Evolutionary conservation across 176 grass and related monocot genomes (phyloP).

Genomic region (Olyra latifolia): DNA sequence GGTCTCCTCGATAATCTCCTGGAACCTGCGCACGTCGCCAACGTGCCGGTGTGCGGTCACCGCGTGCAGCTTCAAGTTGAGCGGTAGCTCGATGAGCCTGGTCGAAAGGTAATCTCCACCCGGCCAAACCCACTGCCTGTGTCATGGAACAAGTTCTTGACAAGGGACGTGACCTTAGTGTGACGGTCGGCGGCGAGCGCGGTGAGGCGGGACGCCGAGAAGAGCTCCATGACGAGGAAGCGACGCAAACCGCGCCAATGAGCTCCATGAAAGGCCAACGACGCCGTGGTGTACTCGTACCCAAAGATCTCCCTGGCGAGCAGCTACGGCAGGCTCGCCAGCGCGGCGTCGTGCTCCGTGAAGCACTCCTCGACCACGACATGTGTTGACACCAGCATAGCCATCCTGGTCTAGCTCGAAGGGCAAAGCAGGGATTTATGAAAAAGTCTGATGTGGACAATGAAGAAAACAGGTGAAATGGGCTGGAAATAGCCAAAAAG

Average conservation of each 20-base stretch:
- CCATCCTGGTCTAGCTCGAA: too few relatives aligned
- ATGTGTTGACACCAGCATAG: constrained; percentile 56
- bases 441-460: too few relatives aligned
- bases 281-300: constrained; percentile 40
- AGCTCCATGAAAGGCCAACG: constrained; percentile 36
- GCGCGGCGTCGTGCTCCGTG: constrained; percentile 46
- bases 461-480: too few relatives aligned
- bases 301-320: constrained; percentile 35
- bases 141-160: constrained; percentile 22
- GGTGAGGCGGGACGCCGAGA: constrained; percentile 46
- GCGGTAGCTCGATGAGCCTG: constrained; percentile 47
- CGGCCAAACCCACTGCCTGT: neutral
- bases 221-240: constrained; percentile 43
- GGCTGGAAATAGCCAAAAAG: too few relatives aligned
- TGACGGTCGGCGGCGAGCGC: constrained; percentile 38
- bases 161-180: constrained; percentile 41
- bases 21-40: constrained; percentile 34
- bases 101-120: neutral
- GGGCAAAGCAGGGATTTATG: too few relatives aligned
- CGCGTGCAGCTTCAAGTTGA: constrained; percentile 44
- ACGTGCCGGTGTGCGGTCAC: neutral
- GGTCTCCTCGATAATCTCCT: constrained; percentile 45
- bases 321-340: constrained; percentile 52
- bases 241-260: constrained; percentile 64
- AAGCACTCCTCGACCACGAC: constrained; percentile 67